Conservation (phyloP, 202 grass and related monocot species). For the Zoysia matrella region DNA sequence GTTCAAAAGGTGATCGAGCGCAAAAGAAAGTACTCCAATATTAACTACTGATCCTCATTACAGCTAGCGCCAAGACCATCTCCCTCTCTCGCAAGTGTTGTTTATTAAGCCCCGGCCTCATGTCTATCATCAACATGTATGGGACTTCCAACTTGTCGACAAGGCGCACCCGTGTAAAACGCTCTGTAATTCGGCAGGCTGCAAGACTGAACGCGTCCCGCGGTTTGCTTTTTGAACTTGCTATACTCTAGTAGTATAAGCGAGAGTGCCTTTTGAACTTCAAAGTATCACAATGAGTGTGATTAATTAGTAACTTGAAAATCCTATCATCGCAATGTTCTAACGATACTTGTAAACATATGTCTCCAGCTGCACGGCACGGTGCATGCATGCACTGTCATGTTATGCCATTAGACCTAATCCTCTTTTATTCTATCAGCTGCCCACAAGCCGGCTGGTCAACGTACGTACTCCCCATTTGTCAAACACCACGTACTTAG, state of each 20-base stretch:
- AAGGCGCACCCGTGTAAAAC: conserved; percentile 4
- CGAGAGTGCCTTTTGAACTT: too few species aligned
- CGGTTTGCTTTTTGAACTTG: conserved; percentile 24
- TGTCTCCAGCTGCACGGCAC: not conserved
- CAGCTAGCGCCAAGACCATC: not conserved
- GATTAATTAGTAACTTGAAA: conserved; percentile 37
- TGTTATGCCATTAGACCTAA: conserved; percentile 58
- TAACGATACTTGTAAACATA: not conserved
- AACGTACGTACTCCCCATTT: conserved; percentile 33
- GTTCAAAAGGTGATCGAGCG: conserved; percentile 41
- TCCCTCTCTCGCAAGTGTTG: not conserved
- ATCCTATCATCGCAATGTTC: conserved; percentile 17
- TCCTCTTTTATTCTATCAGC: not conserved
- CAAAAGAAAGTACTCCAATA: not conserved
- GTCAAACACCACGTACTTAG: conserved; percentile 18
- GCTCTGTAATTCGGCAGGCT: conserved; percentile 47
- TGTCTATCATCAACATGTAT: not conserved
- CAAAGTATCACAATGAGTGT: not conserved
- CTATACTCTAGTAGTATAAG: not conserved
- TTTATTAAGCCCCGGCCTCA: conserved; percentile 5
- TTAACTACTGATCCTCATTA: conserved; percentile 4
- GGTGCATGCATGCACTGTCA: conserved; percentile 26
- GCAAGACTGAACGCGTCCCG: conserved; percentile 1
- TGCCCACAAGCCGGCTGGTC: conserved; percentile 13
- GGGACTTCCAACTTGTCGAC: too few species aligned